These are phyloP conservation scores for Talaromyces sp. DNA, from an alignment of 2,329 filamentous ascomycete genomes.

Conservation along the genomic window DNA sequence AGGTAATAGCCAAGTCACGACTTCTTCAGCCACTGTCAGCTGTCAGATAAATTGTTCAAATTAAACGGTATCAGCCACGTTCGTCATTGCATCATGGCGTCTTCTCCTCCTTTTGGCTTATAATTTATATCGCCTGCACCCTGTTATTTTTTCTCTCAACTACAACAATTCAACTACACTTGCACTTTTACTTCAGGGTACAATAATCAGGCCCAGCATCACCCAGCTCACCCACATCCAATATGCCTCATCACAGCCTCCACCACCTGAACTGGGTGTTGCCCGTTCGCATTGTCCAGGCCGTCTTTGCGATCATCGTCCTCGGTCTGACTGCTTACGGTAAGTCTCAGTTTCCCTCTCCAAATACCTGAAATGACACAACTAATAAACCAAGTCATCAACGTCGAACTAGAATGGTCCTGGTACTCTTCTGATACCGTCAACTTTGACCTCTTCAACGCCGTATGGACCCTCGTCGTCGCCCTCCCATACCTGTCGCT, in stretches of 20 bases:
- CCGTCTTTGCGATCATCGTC: slow-evolving; percentile 67
- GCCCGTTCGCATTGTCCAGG: slow-evolving; percentile 64
- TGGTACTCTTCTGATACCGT: slow-evolving; percentile 54
- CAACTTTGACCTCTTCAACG: slow-evolving; percentile 76
- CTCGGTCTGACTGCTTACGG: slow-evolving; percentile 72
- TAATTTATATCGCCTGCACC: background rate
- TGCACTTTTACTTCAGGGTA: background rate
- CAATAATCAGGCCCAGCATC: too few relatives aligned
- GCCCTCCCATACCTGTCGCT: slow-evolving; percentile 66
- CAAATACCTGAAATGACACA: background rate
- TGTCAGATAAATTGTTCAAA: background rate
- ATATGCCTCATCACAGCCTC: slow-evolving; percentile 14
- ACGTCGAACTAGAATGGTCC: slow-evolving; percentile 43
- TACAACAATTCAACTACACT: too few relatives aligned
- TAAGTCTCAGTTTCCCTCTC: slow-evolving; percentile 33
- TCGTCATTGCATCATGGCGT: slow-evolving; percentile 4
- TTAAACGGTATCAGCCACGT: slow-evolving; percentile 1
- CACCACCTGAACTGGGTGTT: slow-evolving; percentile 17
- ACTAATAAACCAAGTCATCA: slow-evolving; percentile 49
- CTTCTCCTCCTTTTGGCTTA: background rate
- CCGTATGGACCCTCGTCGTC: slow-evolving; percentile 71
- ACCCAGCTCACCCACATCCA: background rate
- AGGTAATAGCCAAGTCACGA: background rate
- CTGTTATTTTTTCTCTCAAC: background rate
- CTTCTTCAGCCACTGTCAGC: background rate